Conservation (phyloP, 1,284 basidiomycete species). For the Macrocystidia cucumis region DNA sequence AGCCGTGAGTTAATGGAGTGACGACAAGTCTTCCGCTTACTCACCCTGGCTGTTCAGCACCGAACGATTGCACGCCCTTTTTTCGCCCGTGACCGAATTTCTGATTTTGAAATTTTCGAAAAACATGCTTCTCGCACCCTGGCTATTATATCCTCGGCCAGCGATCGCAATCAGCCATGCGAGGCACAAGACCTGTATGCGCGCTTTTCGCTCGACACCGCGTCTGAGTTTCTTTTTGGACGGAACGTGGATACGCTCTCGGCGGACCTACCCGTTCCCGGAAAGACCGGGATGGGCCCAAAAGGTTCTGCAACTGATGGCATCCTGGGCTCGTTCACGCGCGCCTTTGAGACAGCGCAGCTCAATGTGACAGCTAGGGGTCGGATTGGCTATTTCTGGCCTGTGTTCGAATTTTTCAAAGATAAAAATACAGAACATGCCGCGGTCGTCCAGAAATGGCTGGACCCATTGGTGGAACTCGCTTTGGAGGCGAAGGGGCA, state of each 20-base stretch:
- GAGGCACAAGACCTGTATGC: conserved; percentile 63
- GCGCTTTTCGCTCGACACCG: conserved; percentile 63
- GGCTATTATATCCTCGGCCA: conserved; percentile 34
- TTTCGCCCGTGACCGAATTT: conserved; percentile 61
- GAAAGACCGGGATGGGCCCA: conserved; percentile 34
- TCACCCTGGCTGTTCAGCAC: conserved; percentile 32
- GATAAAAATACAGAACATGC: conserved; percentile 48
- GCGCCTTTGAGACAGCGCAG: conserved; percentile 58
- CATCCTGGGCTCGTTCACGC: conserved; percentile 52
- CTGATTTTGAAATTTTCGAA: conserved; percentile 65
- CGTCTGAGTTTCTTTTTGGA: conserved; percentile 66
- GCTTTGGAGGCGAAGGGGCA: conserved; percentile 42
- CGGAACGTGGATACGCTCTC: conserved; percentile 54
- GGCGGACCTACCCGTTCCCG: conserved; percentile 41
- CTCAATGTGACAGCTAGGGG: conserved; percentile 44
- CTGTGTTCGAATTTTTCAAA: conserved; percentile 52
- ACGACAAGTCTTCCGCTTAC: background rate
- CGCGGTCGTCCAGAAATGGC: conserved; percentile 45
- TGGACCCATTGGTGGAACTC: conserved; percentile 52
- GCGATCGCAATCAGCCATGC: conserved; percentile 31
- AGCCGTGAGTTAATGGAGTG: conserved; percentile 25
- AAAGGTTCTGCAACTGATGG: conserved; percentile 57
- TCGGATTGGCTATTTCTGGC: conserved; percentile 58
- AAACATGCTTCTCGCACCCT: conserved; percentile 41
- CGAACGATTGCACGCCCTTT: conserved; percentile 65